Conservation (phyloP, 371 early-diverging fungal species). For the Mortierella sp. region DNA sequence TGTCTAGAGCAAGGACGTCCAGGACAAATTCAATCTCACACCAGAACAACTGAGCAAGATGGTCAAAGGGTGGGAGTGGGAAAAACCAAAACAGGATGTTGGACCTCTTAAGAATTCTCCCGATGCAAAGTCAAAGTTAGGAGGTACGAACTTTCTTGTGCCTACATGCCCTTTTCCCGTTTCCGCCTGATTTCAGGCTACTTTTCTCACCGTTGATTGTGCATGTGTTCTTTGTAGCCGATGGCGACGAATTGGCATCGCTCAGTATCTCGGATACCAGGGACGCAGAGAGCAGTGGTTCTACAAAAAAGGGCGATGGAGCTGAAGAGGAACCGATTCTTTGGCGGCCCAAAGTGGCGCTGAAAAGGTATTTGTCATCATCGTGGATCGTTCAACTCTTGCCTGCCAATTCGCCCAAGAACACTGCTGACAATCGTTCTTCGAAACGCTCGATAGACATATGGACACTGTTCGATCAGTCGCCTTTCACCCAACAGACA, state of each 20-base stretch:
- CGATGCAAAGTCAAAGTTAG: conserved; percentile 50
- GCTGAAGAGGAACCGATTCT: conserved; percentile 11
- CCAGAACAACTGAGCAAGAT: conserved; percentile 67
- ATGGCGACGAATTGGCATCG: conserved; percentile 51
- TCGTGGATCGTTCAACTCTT: no score
- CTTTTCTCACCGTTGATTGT: neutral
- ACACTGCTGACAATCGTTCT: neutral
- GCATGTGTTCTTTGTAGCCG: no score
- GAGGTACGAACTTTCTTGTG: conserved; percentile 11
- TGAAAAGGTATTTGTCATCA: conserved; percentile 17
- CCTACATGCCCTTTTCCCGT: neutral
- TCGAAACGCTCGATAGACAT: conserved; percentile 64
- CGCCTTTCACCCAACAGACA: conserved; percentile 73
- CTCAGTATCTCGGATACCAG: conserved; percentile 51
- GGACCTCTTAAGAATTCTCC: conserved; percentile 16
- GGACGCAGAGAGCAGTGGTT: conserved; percentile 12
- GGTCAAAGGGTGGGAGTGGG: conserved; percentile 59
- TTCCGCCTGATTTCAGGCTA: no score
- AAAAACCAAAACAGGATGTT: conserved; percentile 52
- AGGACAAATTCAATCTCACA: conserved; percentile 69
- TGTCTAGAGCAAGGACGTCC: conserved; percentile 58
- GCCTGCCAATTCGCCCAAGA: neutral
- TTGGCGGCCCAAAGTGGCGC: conserved; percentile 67
- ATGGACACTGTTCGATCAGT: conserved; percentile 81
- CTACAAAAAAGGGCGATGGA: conserved; percentile 15